Evolutionary conservation across 768 basidiomycete species (phyloP).

Genomic region (Calocybe gangraenosa): DNA sequence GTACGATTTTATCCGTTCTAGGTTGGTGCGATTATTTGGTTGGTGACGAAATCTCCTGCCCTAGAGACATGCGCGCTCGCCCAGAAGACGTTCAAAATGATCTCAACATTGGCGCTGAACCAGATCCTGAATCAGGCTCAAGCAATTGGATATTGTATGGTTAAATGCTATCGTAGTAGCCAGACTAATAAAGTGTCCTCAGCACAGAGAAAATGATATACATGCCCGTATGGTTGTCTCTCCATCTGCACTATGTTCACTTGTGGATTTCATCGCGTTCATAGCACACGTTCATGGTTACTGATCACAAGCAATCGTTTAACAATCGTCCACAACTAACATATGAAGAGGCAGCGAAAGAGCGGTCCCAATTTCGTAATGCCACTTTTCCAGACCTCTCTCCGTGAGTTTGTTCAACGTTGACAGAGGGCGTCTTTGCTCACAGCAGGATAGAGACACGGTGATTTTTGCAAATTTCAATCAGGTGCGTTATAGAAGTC

Average conservation of each 20-base stretch:
- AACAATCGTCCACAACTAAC: not conserved
- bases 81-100: not conserved
- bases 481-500: not conserved
- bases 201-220: slow-evolving; percentile 3
- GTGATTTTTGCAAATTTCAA: slow-evolving; percentile 7
- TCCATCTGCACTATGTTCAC: not conserved
- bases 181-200: no score
- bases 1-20: no score
- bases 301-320: not conserved
- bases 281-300: slow-evolving; percentile 3
- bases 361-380: not conserved
- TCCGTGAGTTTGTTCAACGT: not conserved
- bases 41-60: not conserved
- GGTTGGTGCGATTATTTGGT: slow-evolving; percentile 2
- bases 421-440: no score
- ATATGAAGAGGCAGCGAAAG: not conserved
- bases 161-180: no score
- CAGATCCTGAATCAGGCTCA: not conserved
- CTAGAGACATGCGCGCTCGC: not conserved
- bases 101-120: not conserved
- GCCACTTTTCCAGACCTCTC: not conserved
- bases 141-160: not conserved
- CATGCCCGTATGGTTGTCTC: not conserved
- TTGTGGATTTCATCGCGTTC: not conserved
- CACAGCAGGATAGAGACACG: not conserved